These are phyloP conservation scores for Metarhizium guizhouense DNA, from an alignment of 2,329 filamentous ascomycete genomes.

Conservation along the genomic window DNA sequence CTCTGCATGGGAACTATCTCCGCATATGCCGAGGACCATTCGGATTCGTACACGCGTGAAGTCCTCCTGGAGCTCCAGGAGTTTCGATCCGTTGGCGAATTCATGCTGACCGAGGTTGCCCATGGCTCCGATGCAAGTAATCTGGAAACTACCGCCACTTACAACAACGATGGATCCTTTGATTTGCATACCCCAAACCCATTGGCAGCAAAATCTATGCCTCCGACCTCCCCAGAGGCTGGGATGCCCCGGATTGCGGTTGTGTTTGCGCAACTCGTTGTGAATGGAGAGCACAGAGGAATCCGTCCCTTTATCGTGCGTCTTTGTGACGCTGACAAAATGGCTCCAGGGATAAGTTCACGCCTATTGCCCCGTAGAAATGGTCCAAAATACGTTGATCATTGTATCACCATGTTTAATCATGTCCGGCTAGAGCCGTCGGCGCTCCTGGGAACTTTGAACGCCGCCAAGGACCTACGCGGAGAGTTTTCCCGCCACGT, in stretches of 20 bases:
- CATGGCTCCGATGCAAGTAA: slow-evolving; percentile 30
- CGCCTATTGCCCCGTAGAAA: slow-evolving; percentile 8
- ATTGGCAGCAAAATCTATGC: slow-evolving; percentile 22
- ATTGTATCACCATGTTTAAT: slow-evolving; percentile 23
- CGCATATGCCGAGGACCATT: not conserved
- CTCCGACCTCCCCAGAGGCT: slow-evolving; percentile 14
- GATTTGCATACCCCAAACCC: slow-evolving; percentile 22
- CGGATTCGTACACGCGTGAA: slow-evolving; percentile 8
- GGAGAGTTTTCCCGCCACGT: slow-evolving; percentile 15
- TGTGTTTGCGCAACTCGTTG: slow-evolving; percentile 23
- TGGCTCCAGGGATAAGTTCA: slow-evolving; percentile 19
- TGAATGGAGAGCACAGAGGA: slow-evolving; percentile 15
- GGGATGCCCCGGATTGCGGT: slow-evolving; percentile 20
- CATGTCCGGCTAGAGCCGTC: slow-evolving; percentile 17
- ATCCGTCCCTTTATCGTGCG: slow-evolving; percentile 22
- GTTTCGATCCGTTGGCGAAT: slow-evolving; percentile 21
- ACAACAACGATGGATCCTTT: slow-evolving; percentile 22
- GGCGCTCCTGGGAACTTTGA: slow-evolving; percentile 18
- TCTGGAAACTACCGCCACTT: slow-evolving; percentile 27
- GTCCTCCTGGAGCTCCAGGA: slow-evolving; percentile 10
- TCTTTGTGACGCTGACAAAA: slow-evolving; percentile 14
- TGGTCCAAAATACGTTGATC: slow-evolving; percentile 15
- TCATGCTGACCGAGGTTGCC: slow-evolving; percentile 29
- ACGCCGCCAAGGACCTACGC: slow-evolving; percentile 11
- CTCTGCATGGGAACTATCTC: slow-evolving; percentile 20